phyloP scores from a whole-genome alignment of 2,329 filamentous ascomycete genomes.

The Aureobasidium namibiae region DNA sequence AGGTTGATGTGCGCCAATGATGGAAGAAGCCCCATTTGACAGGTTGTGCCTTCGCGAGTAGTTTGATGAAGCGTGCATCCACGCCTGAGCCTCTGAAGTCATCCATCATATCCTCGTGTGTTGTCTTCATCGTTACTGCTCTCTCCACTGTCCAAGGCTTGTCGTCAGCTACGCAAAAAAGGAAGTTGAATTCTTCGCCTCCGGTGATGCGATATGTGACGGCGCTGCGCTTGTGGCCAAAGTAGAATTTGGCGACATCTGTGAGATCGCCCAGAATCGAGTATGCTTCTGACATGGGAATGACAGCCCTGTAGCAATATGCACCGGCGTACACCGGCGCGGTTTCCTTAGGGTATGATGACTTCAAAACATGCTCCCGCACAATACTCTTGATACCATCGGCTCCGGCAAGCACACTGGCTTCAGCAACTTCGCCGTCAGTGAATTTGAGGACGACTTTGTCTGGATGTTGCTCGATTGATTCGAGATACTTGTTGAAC shows the following conservation, averaged over 20 bases:
- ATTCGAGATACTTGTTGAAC: conserved; percentile 23
- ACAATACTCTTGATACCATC: conserved; percentile 15
- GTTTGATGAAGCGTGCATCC: neutral
- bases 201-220: conserved; percentile 12
- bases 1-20: neutral
- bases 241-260: conserved; percentile 25
- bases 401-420: conserved; percentile 33
- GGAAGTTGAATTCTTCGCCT: neutral
- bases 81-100: neutral
- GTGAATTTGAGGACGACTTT: conserved; percentile 31
- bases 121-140: neutral
- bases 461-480: conserved; percentile 28
- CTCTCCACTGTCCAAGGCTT: neutral
- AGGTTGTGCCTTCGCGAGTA: neutral
- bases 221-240: conserved; percentile 15
- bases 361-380: conserved; percentile 22
- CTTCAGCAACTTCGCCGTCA: conserved; percentile 26
- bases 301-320: conserved; percentile 25
- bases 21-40: conserved; percentile 4
- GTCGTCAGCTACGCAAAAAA: neutral
- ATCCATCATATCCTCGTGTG: neutral
- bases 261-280: conserved; percentile 28
- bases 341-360: conserved; percentile 17
- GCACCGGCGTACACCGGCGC: conserved; percentile 22
- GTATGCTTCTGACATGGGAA: conserved; percentile 30